Base-by-base conservation (phyloP, 2,329 filamentous ascomycete genomes). In the Fusarium sp. region DNA sequence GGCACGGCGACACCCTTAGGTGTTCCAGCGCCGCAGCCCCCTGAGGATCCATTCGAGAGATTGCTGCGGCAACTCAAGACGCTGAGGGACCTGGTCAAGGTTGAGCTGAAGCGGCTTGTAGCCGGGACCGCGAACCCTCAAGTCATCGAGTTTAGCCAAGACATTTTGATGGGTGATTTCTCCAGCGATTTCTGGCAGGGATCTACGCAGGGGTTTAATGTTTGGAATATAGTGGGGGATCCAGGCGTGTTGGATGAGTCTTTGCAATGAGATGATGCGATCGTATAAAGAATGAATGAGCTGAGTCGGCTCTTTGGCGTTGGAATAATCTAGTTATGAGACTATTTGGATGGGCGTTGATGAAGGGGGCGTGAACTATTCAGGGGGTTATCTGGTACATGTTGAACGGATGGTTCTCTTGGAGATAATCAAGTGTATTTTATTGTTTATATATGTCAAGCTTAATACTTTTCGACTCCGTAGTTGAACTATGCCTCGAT, bases 31-130 rank as follows among this genome's bases (percentile, higher is more conserved):
- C 68, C 72, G 5, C 37, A 56, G 5, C 71, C 71, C 32, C 67
- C 71, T 1, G 78, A 81, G 27, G 82, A 84, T 40, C 82, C 81
- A 2, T 75, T 83, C 30, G 80, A 79, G 63, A 75, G 80, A 38
- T 72, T 84, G 32, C 64, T 80, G 22, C 74, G 78, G n/a, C 75
- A 83, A 50, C 75, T 83, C 9, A 78, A 72, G 65, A 78, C 76
- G 33, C 77, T 80, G 14, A 76, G 77, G 38, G 80, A 81, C 27
- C 65, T 82, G 25, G 78, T 82, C 10, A 77, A 75, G 54, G 71
- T 81, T 58, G 81, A 82, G 68, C 69, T 81, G 12, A 76, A 80
- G 35, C 65, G 78, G 12, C 68, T 79, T 33, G 71, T 73, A 15
- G 69, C 78, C 2, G 75, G 74, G 14, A 71, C 73, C 32, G 75